Evolutionary conservation across 306 rosid species (phyloP).

Genomic region (Quercus ilex): DNA sequence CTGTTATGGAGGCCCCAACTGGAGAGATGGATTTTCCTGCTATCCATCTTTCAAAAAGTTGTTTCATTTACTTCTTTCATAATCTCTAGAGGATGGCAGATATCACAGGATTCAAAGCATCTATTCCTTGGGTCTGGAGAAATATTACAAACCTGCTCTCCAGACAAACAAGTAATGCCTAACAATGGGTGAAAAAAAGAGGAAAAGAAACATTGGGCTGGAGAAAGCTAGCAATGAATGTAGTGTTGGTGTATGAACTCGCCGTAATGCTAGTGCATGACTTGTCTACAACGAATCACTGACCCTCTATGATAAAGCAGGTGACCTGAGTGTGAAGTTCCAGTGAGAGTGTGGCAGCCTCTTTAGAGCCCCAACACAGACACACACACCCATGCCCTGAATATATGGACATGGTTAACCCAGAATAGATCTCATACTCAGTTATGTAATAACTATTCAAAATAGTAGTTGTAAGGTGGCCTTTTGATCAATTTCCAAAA

Average conservation of each 20-base stretch:
- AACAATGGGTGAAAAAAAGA: not conserved
- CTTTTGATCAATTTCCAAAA: no score
- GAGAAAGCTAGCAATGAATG: not conserved
- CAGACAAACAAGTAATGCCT: not conserved
- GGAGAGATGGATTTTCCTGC: not conserved
- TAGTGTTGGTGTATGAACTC: not conserved
- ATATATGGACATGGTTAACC: no score
- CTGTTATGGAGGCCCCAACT: not conserved
- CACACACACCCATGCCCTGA: no score
- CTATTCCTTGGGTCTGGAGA: not conserved
- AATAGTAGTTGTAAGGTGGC: no score
- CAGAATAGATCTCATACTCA: no score
- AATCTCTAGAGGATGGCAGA: not conserved
- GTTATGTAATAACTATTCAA: no score
- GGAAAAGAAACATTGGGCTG: not conserved
- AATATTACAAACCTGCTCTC: not conserved
- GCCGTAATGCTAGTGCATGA: not conserved
- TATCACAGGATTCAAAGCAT: not conserved
- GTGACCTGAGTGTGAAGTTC: not conserved
- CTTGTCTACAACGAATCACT: not conserved
- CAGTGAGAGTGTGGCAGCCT: not conserved
- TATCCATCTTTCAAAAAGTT: not conserved
- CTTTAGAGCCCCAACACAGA: not conserved
- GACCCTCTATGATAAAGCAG: not conserved
- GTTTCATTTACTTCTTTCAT: not conserved